phyloP scores from a whole-genome alignment of 2,329 filamentous ascomycete genomes.

The Mollisia scopiformis region DNA sequence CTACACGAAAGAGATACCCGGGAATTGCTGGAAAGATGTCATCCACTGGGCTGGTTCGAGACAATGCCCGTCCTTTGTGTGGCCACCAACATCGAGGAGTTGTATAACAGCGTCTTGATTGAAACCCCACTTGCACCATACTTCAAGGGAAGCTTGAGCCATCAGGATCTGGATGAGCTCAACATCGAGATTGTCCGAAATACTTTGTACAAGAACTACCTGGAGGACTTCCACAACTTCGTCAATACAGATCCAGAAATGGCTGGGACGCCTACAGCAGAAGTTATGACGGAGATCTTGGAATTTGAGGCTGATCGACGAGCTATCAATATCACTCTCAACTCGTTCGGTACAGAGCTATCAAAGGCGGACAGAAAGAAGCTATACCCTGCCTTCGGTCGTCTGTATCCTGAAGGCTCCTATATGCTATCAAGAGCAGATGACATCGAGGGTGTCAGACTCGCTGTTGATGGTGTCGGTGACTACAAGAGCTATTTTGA shows the following conservation, averaged over 20 bases:
- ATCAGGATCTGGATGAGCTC: slow-evolving; percentile 96
- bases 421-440: slow-evolving; percentile 94
- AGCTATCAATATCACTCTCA: slow-evolving; percentile 98
- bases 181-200: slow-evolving; percentile 99
- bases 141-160: slow-evolving; percentile 95
- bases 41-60: slow-evolving; percentile 98
- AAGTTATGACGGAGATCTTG: slow-evolving; percentile 94
- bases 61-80: slow-evolving; percentile 98
- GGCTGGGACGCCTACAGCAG: slow-evolving; percentile 83
- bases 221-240: slow-evolving; percentile 96
- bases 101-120: slow-evolving; percentile 97
- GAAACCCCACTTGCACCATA: slow-evolving; percentile 95
- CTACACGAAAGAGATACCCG: slow-evolving; percentile 96
- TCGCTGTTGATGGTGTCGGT: slow-evolving; percentile 88
- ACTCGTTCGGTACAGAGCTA: slow-evolving; percentile 96
- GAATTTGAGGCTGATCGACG: slow-evolving; percentile 96
- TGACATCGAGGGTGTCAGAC: slow-evolving; percentile 88
- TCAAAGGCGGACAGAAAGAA: slow-evolving; percentile 93
- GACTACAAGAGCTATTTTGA: slow-evolving; percentile 98
- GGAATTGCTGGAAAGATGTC: slow-evolving; percentile 92
- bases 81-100: slow-evolving; percentile 96
- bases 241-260: slow-evolving; percentile 89
- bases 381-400: slow-evolving; percentile 90
- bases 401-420: slow-evolving; percentile 90
- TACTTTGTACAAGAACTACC: slow-evolving; percentile 98